These are phyloP conservation scores for Yamadazyma atmosphaerica DNA, from an alignment of 1,139 yeast genomes.

Conservation along the genomic window DNA sequence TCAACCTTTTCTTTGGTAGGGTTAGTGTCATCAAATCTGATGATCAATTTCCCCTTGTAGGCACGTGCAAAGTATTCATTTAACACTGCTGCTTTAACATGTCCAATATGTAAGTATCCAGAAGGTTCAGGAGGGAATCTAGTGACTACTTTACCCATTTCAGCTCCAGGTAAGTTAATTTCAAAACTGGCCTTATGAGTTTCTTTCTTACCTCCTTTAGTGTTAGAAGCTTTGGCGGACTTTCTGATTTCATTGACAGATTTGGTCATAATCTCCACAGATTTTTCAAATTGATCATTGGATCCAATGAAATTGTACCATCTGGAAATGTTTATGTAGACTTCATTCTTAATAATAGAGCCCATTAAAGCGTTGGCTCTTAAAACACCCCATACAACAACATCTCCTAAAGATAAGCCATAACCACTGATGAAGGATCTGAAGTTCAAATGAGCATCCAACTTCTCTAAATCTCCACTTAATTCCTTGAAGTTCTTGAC, in stretches of 20 bases:
- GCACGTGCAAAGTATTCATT: slow-evolving; percentile 94
- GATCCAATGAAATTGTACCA: slow-evolving; percentile 84
- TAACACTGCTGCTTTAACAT: slow-evolving; percentile 94
- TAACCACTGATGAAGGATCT: slow-evolving; percentile 77
- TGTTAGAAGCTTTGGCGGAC: slow-evolving; percentile 44
- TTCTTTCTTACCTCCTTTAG: slow-evolving; percentile 68
- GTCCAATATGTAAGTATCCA: slow-evolving; percentile 93
- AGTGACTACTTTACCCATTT: slow-evolving; percentile 90
- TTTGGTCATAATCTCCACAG: slow-evolving; percentile 66
- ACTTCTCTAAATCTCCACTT: slow-evolving; percentile 64
- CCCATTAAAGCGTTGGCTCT: slow-evolving; percentile 94
- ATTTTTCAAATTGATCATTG: slow-evolving; percentile 62
- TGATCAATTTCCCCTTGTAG: slow-evolving; percentile 90
- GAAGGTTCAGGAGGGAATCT: slow-evolving; percentile 94
- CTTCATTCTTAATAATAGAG: slow-evolving; percentile 81
- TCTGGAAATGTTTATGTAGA: slow-evolving; percentile 83
- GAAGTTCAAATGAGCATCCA: slow-evolving; percentile 83
- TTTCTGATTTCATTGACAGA: slow-evolving; percentile 75
- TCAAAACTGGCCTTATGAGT: slow-evolving; percentile 89
- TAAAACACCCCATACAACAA: slow-evolving; percentile 90
- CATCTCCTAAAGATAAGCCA: slow-evolving; percentile 69
- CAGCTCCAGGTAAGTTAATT: slow-evolving; percentile 87
- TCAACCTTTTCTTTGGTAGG: slow-evolving; percentile 94
- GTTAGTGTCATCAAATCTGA: slow-evolving; percentile 96
- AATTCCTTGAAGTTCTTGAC: slow-evolving; percentile 88